Conservation (phyloP, 2,329 filamentous ascomycete species). For the Diaporthe ilicicola region DNA sequence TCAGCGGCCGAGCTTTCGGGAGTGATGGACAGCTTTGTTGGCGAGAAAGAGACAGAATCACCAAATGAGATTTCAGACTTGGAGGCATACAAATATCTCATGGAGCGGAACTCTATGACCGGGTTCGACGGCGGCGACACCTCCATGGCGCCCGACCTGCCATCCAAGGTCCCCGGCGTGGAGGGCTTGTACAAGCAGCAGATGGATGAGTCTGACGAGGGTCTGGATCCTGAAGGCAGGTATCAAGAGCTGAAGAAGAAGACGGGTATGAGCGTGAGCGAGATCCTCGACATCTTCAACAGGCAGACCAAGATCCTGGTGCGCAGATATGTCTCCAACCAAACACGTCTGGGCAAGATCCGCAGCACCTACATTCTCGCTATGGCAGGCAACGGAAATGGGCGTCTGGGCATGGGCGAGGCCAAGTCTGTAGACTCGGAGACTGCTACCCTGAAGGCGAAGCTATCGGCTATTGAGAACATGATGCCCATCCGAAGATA, state of each 20-base stretch:
- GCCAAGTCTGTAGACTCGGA: slow-evolving; percentile 82
- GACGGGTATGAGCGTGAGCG: slow-evolving; percentile 61
- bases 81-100: slow-evolving; percentile 44
- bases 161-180: slow-evolving; percentile 61
- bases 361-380: slow-evolving; percentile 77
- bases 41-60: slow-evolving; percentile 38
- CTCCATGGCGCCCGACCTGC: slow-evolving; percentile 59
- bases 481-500: slow-evolving; percentile 93
- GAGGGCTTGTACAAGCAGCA: slow-evolving; percentile 58
- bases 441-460: slow-evolving; percentile 76
- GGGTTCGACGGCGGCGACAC: slow-evolving; percentile 49
- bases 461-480: slow-evolving; percentile 84
- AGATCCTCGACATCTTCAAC: slow-evolving; percentile 58
- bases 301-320: slow-evolving; percentile 76
- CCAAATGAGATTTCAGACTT: slow-evolving; percentile 37
- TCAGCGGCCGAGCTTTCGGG: slow-evolving; percentile 33
- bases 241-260: slow-evolving; percentile 62
- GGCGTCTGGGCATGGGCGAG: slow-evolving; percentile 86
- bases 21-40: slow-evolving; percentile 35
- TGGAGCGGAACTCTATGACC: slow-evolving; percentile 48
- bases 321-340: slow-evolving; percentile 80
- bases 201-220: slow-evolving; percentile 59
- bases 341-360: slow-evolving; percentile 96
- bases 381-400: slow-evolving; percentile 87
- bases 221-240: slow-evolving; percentile 58